Percentiles rank a stretch among this genome's conserved stretches.
These are phyloP conservation scores for Rhynchosporium secalis DNA, from an alignment of 2,329 filamentous ascomycete species.

Conservation along the genomic window DNA sequence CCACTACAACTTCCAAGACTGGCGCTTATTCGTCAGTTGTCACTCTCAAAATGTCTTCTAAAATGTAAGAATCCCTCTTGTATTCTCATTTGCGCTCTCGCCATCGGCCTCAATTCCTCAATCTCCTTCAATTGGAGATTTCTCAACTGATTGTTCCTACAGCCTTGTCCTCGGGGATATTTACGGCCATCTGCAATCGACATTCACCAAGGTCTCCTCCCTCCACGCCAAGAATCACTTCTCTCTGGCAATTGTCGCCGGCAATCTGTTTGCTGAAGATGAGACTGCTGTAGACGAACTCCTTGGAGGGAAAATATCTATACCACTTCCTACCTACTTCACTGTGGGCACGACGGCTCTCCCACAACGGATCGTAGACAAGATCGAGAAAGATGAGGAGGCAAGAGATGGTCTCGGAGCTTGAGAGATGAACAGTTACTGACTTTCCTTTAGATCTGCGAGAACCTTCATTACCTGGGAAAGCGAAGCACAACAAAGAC, in stretches of 20 bases:
- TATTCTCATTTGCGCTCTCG: neutral
- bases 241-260: slow-evolving; percentile 78
- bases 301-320: slow-evolving; percentile 67
- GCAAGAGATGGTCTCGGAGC: slow-evolving; percentile 35
- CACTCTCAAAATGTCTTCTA: slow-evolving; percentile 48
- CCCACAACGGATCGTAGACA: slow-evolving; percentile 68
- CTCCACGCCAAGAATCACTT: slow-evolving; percentile 89
- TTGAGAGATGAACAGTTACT: slow-evolving; percentile 1
- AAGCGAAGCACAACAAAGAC: slow-evolving; percentile 88
- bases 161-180: slow-evolving; percentile 72
- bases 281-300: slow-evolving; percentile 62
- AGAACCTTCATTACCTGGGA: slow-evolving; percentile 88
- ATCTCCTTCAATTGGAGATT: neutral
- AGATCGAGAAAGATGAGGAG: slow-evolving; percentile 68
- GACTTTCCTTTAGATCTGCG: slow-evolving; percentile 61
- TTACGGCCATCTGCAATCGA: slow-evolving; percentile 72
- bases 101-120: neutral
- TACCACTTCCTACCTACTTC: slow-evolving; percentile 89
- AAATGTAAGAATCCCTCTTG: slow-evolving; percentile 26
- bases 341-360: slow-evolving; percentile 74
- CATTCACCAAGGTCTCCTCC: slow-evolving; percentile 76
- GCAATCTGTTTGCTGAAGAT: slow-evolving; percentile 76
- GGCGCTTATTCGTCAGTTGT: neutral
- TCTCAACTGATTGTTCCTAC: slow-evolving; percentile 23
- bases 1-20: slow-evolving; percentile 8